phyloP scores from a whole-genome alignment of 129 eudicot genomes.

The Flaveria ramosissima region DNA sequence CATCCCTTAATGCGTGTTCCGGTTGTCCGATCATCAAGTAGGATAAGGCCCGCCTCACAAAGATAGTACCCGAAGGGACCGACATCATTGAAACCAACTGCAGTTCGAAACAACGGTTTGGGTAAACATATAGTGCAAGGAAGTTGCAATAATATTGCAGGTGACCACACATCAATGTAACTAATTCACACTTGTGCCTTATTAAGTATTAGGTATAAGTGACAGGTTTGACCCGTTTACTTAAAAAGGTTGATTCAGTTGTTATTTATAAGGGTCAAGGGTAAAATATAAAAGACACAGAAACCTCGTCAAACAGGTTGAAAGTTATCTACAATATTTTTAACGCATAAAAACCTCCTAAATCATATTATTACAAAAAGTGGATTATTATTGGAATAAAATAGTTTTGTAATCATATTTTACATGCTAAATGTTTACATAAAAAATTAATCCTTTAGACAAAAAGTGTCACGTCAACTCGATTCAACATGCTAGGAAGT shows the following conservation, averaged over 20 bases:
- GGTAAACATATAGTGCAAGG: not conserved
- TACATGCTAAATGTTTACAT: not conserved
- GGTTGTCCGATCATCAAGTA: constrained; percentile 88
- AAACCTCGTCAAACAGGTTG: not conserved
- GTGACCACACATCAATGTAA: not conserved
- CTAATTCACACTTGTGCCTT: not conserved
- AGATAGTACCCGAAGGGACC: constrained; percentile 88
- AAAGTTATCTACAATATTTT: not conserved
- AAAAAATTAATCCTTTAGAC: not conserved
- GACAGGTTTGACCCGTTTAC: constrained; percentile 4
- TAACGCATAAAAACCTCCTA: not conserved
- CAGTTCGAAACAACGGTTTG: constrained; percentile 22
- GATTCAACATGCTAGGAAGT: not conserved
- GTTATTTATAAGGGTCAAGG: not conserved
- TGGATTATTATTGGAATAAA: not conserved
- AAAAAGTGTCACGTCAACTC: not conserved
- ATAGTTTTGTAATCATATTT: not conserved
- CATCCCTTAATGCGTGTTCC: constrained; percentile 88
- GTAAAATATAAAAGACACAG: not conserved
- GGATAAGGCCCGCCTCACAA: constrained; percentile 84
- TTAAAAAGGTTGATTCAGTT: not conserved
- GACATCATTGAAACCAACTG: constrained; percentile 92
- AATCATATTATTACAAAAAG: not conserved
- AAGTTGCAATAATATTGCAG: not conserved
- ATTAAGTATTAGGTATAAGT: not conserved